These are phyloP conservation scores for Solanum medicagineum DNA, from an alignment of 257 asterid genomes.

Conservation along the genomic window DNA sequence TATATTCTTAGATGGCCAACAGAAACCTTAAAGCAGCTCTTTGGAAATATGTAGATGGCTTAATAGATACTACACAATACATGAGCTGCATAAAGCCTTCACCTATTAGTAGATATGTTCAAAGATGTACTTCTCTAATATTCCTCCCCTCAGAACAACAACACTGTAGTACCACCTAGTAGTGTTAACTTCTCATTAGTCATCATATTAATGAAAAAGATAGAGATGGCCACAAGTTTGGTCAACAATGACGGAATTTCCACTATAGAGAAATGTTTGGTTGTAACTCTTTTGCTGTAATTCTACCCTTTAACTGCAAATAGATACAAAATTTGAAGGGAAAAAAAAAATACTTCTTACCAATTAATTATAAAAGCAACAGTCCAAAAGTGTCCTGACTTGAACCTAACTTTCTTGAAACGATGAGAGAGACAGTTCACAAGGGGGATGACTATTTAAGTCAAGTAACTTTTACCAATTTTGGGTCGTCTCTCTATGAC, in stretches of 20 bases:
- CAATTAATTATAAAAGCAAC: background rate
- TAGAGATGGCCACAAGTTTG: background rate
- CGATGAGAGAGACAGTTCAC: background rate
- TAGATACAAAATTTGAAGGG: background rate
- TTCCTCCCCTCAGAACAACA: background rate
- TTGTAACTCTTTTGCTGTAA: background rate
- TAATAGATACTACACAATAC: background rate
- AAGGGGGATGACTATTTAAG: background rate
- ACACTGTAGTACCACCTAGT: background rate
- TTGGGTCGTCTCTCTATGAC: background rate
- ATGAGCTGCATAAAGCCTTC: background rate
- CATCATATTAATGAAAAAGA: background rate
- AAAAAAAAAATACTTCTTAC: no score
- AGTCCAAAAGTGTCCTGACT: background rate
- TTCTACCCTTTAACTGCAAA: background rate
- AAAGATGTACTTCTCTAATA: background rate
- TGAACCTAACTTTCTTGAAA: background rate
- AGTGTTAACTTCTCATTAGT: background rate
- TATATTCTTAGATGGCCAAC: background rate
- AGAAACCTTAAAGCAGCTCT: background rate
- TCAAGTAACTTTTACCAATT: background rate
- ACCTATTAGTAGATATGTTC: background rate
- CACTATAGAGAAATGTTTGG: background rate
- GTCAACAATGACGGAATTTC: background rate
- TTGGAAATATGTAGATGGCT: background rate